phyloP scores from a whole-genome alignment of 495 filamentous ascomycete species.

The Tirmania nivea region DNA sequence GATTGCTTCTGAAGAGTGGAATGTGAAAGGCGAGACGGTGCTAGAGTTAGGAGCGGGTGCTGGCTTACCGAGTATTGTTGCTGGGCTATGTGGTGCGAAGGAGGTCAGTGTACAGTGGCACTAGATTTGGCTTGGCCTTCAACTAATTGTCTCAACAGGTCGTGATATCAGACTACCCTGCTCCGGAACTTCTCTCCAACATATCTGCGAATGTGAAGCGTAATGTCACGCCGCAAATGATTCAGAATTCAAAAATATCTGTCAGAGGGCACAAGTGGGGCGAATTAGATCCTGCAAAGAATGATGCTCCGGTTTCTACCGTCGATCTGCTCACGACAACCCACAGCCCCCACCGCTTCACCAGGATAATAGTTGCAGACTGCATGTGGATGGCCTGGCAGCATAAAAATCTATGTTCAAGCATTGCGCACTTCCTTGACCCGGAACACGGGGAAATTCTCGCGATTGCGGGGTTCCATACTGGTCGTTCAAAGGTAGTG shows the following conservation, averaged over 20 bases:
- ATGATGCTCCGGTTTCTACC: not conserved
- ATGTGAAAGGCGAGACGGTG: conserved; percentile 22
- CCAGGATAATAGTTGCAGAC: conserved; percentile 56
- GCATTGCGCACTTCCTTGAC: conserved; percentile 51
- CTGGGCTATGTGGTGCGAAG: conserved; percentile 38
- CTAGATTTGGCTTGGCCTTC: conserved; percentile 1
- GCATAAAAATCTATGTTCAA: conserved; percentile 47
- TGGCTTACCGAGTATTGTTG: conserved; percentile 50
- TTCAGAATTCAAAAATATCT: conserved; percentile 9
- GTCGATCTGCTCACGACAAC: not conserved
- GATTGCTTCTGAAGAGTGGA: conserved; percentile 9
- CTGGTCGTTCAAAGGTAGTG: conserved; percentile 47
- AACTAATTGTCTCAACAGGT: not conserved
- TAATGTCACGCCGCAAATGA: conserved; percentile 25
- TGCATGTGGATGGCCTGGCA: conserved; percentile 71
- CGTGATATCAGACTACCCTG: conserved; percentile 60
- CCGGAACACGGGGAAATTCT: conserved; percentile 33
- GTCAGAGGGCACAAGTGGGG: conserved; percentile 62
- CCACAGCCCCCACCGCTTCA: conserved; percentile 23
- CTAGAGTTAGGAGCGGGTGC: conserved; percentile 44
- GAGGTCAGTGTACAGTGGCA: conserved; percentile 24
- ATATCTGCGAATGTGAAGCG: conserved; percentile 37
- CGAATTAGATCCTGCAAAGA: conserved; percentile 19
- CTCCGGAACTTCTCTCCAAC: conserved; percentile 35
- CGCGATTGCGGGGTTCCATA: conserved; percentile 65